A percentile compares a stretch with the other conserved stretches of the same genome.
Conservation (phyloP, 2,329 filamentous ascomycete species). For the Lanzia echinophila region DNA sequence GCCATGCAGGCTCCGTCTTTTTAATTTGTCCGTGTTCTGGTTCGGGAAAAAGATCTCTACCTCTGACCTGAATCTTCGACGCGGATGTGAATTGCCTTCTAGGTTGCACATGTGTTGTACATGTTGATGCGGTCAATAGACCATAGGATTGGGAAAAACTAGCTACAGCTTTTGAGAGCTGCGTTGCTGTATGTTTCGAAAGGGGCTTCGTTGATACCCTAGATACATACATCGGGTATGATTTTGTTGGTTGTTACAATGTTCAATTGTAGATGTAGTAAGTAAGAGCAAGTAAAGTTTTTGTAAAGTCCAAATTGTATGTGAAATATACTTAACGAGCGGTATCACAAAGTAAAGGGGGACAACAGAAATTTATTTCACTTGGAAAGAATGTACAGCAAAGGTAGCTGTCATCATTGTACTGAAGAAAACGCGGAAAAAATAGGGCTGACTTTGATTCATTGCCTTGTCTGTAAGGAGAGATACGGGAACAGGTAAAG, state of each 20-base stretch:
- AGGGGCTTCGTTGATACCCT: constrained; percentile 21
- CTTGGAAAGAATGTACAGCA: not conserved
- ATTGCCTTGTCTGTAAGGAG: too few species aligned
- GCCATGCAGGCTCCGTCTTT: constrained; percentile 60
- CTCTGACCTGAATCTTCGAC: constrained; percentile 19
- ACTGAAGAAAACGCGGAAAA: too few species aligned
- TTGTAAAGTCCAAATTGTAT: not conserved
- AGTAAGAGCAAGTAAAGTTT: not conserved
- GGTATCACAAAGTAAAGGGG: not conserved
- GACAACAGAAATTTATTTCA: not conserved
- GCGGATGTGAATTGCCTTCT: constrained; percentile 26
- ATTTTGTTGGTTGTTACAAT: not conserved
- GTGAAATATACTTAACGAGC: not conserved
- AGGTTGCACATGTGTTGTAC: constrained; percentile 12
- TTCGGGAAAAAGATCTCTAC: constrained; percentile 27
- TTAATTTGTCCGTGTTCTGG: constrained; percentile 40
- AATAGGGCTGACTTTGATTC: too few species aligned
- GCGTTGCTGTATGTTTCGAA: constrained; percentile 21
- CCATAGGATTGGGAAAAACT: constrained; percentile 21
- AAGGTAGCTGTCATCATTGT: not conserved
- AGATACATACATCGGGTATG: constrained; percentile 23
- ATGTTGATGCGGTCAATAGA: constrained; percentile 12
- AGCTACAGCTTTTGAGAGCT: constrained; percentile 23
- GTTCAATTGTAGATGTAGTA: not conserved
- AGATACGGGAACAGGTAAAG: too few species aligned